Percentiles rank a stretch among this genome's conserved stretches.
Conservation (phyloP, 345 rosid genomes). For the Brassica rapa region DNA sequence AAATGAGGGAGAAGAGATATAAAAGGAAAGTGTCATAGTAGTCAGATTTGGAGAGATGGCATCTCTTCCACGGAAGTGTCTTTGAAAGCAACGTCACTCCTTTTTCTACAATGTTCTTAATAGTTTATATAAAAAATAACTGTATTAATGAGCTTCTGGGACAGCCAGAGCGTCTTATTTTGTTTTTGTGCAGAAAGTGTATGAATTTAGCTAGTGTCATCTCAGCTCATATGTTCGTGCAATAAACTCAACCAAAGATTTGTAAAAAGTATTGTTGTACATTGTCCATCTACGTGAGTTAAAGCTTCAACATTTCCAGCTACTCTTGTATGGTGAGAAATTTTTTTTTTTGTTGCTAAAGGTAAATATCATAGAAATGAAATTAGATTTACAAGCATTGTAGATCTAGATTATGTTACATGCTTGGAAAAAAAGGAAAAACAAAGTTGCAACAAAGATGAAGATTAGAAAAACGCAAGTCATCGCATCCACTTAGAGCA, state of each 20-base stretch:
- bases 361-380: no score
- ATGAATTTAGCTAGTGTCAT: constrained; percentile 29
- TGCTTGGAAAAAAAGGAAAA: no score
- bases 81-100: constrained; percentile 40
- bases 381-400: no score
- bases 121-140: not conserved
- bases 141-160: constrained; percentile 27
- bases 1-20: constrained; percentile 30
- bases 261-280: not conserved
- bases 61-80: constrained; percentile 41
- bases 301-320: not conserved
- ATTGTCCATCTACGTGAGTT: not conserved
- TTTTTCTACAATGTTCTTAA: constrained; percentile 7
- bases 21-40: constrained; percentile 42
- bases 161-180: constrained; percentile 6
- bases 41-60: constrained; percentile 43
- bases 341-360: not conserved
- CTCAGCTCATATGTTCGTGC: constrained; percentile 18
- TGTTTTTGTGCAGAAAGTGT: not conserved
- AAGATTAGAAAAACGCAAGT: no score
- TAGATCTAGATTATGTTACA: no score
- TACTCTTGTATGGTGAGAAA: not conserved
- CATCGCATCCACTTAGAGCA: no score
- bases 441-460: no score
- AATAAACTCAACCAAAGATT: constrained; percentile 28